Evolutionary conservation across 805 yeast genomes (phyloP), one percentile per base, ranked within the genome.

Genomic region (Saturnispora sanitii): DNA sequence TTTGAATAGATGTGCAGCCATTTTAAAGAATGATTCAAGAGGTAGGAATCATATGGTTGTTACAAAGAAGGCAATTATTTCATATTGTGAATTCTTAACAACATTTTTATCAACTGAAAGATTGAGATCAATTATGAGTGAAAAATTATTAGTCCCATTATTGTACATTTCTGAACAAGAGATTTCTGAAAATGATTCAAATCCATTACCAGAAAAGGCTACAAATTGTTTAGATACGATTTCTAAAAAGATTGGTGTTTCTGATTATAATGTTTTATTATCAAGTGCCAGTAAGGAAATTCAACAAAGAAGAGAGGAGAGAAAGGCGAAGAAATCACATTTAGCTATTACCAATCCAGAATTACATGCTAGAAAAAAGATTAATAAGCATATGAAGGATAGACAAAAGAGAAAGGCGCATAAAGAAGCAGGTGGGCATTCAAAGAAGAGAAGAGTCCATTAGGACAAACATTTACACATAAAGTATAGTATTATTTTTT

Each of bases 301-400:
- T 19, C 62, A 60, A 22, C 64, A 65, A 27, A 74, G 85, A 58
- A 73, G 96, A 53, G 71, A 71, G 44, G 94, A 85, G 37, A 75
- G 96, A 60, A 77, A 70, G 55, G 72, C 82, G 0, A 80, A 79
- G 54, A 70, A 87, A 43, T 82, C 94, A 0, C 79, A 82, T 44
- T 62, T 85, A 55, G 82, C 86, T 3, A 68, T 88, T 9, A 72
- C 70, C 17, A 82, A 81, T 4, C 97, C 97, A 1, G 95, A 82
- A 13, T 61, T 73, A 32, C 79, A 85, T n/a, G 92, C 95, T 2
- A 73, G 71, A 49, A 75, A 83, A 58, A 84, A 82, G 62, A 54
- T 84, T 53, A 79, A 69, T 61, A 84, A 82, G 58, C 94, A 88
- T 62, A 75, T 70, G 29, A 73, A 79, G 51, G 71, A 74, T 22